These are phyloP conservation scores for Fragilariopsis cylindrus DNA, from an alignment of 108 stramenopile species.

Conservation along the genomic window DNA sequence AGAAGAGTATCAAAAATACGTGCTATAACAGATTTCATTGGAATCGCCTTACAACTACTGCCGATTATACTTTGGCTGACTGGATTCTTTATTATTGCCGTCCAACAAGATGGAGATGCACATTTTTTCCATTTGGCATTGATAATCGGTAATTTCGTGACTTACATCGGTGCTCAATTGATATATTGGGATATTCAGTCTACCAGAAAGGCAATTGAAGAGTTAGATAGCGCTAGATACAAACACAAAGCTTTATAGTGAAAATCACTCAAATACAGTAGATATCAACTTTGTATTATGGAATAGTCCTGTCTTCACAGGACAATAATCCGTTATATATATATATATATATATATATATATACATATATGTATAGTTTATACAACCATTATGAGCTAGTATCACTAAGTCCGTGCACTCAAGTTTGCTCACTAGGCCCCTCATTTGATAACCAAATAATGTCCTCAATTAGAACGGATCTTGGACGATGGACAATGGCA, in stretches of 20 bases:
- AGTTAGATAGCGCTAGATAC: conserved; percentile 29
- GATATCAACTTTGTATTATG: too few species aligned
- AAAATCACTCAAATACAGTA: too few species aligned
- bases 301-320: too few species aligned
- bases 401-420: too few species aligned
- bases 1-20: neutral
- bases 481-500: too few species aligned
- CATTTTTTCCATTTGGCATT: conserved; percentile 38
- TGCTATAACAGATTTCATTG: neutral
- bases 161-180: conserved; percentile 22
- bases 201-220: conserved; percentile 19
- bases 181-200: conserved; percentile 34
- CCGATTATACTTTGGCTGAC: conserved; percentile 24
- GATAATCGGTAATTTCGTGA: conserved; percentile 30
- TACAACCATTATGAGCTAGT: too few species aligned
- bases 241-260: conserved; percentile 30
- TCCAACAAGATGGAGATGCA: neutral
- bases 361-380: too few species aligned
- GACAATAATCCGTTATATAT: too few species aligned
- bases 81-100: conserved; percentile 10
- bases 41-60: neutral
- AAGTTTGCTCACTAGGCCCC: too few species aligned
- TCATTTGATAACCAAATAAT: too few species aligned
- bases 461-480: too few species aligned
- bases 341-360: too few species aligned